Conservation (phyloP, 352 stramenopile genomes). For the Globisporangium nagaii region DNA sequence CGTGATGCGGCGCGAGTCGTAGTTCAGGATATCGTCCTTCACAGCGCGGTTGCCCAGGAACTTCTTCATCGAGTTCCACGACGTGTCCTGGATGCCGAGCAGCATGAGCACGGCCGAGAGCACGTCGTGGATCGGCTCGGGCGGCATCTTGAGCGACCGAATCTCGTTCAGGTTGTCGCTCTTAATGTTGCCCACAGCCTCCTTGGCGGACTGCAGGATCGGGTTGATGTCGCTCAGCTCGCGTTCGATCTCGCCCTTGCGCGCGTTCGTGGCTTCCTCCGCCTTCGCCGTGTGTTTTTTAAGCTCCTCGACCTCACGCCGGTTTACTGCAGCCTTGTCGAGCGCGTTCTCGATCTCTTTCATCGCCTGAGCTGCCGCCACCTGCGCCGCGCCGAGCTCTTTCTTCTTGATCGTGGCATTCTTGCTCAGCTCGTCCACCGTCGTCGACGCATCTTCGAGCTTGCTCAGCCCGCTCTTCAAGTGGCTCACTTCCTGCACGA, state of each 20-base stretch:
- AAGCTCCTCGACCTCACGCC: constrained; percentile 89
- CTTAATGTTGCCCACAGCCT: constrained; percentile 92
- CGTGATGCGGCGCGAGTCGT: constrained; percentile 90
- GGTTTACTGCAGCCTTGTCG: constrained; percentile 81
- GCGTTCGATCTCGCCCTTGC: constrained; percentile 92
- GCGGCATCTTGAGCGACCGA: constrained; percentile 92
- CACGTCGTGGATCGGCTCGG: constrained; percentile 93
- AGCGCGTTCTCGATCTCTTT: constrained; percentile 94
- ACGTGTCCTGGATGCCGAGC: constrained; percentile 93
- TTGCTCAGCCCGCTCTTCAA: constrained; percentile 89
- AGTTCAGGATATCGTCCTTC: constrained; percentile 97
- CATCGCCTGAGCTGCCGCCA: constrained; percentile 91
- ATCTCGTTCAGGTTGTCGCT: constrained; percentile 96
- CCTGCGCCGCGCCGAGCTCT: constrained; percentile 83
- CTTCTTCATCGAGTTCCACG: constrained; percentile 97
- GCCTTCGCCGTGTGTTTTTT: constrained; percentile 87
- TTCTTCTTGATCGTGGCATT: constrained; percentile 89
- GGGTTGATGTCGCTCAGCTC: constrained; percentile 90
- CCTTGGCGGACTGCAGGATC: constrained; percentile 88
- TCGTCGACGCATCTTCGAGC: constrained; percentile 85
- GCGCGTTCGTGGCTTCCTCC: constrained; percentile 83
- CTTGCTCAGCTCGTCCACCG: constrained; percentile 88
- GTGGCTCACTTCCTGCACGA: constrained; percentile 85
- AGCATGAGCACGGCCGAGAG: constrained; percentile 94
- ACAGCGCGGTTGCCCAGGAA: constrained; percentile 94